A percentile compares a stretch with the other conserved stretches of the same genome.
phyloP scores from a whole-genome alignment of 1,284 basidiomycete genomes.

The Kwoniella shivajii region DNA sequence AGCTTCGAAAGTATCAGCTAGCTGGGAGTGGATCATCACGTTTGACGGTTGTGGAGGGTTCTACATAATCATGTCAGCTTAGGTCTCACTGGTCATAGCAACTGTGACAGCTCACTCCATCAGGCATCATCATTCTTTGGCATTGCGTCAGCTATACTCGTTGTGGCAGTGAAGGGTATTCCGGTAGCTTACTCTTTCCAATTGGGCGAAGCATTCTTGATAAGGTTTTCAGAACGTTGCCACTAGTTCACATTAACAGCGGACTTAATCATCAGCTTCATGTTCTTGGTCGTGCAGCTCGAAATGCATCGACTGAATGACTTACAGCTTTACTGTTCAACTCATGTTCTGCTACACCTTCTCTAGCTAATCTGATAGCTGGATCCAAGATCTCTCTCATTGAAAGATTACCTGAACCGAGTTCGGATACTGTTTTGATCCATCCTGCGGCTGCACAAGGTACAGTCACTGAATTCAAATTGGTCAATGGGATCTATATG shows the following conservation, averaged over 20 bases:
- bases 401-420: conserved; percentile 80
- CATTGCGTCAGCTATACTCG: not conserved
- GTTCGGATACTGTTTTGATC: conserved; percentile 80
- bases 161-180: not conserved
- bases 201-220: conserved; percentile 80
- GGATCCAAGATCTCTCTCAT: conserved; percentile 84
- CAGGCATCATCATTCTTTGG: conserved; percentile 49
- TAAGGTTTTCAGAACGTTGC: conserved; percentile 70
- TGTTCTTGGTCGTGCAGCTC: too few species aligned
- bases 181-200: conserved; percentile 59
- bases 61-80: conserved; percentile 10
- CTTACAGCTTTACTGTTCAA: conserved; percentile 57
- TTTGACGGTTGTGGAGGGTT: conserved; percentile 64
- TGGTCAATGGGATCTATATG: conserved; percentile 65
- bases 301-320: conserved; percentile 45
- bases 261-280: too few species aligned
- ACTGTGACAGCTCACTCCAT: conserved; percentile 37
- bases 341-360: conserved; percentile 69
- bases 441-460: conserved; percentile 92
- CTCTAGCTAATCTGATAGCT: conserved; percentile 79
- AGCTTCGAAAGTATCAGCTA: conserved; percentile 80
- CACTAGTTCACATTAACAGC: conserved; percentile 65
- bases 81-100: too few species aligned
- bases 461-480: conserved; percentile 87
- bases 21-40: conserved; percentile 73